A percentile compares a stretch with the other conserved stretches of the same genome.
These are phyloP conservation scores for Angomonas ambiguus DNA, from an alignment of 208 protist species.

Conservation along the genomic window DNA sequence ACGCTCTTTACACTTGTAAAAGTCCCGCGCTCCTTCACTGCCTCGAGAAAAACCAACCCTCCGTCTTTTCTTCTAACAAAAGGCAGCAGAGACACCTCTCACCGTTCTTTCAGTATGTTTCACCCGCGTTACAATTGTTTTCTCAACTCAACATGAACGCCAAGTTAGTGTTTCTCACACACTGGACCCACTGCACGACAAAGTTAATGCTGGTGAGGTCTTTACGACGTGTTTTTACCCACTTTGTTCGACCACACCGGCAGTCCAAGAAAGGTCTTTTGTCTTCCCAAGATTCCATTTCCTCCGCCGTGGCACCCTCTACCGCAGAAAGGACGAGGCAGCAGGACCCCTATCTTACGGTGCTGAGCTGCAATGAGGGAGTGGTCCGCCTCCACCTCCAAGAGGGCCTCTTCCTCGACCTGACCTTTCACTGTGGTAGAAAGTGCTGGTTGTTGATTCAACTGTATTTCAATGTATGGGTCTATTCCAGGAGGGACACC, in stretches of 20 bases:
- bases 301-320: background rate
- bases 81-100: no score
- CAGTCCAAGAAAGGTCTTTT: no score
- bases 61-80: no score
- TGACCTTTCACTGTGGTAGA: background rate
- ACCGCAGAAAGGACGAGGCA: background rate
- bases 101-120: background rate
- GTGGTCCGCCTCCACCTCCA: background rate
- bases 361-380: background rate
- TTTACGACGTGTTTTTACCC: background rate
- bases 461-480: background rate
- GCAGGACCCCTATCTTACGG: background rate
- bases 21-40: no score
- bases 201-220: background rate
- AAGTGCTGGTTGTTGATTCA: background rate
- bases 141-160: background rate
- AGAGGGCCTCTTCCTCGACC: background rate
- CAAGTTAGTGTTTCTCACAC: background rate
- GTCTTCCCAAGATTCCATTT: no score
- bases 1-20: no score
- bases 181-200: background rate
- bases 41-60: no score
- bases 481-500: background rate
- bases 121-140: background rate
- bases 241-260: background rate